Percentiles rank a stretch among this genome's conserved stretches.
These are phyloP conservation scores for Spathaspora sp. DNA, from an alignment of 805 yeast genomes.

Conservation along the genomic window DNA sequence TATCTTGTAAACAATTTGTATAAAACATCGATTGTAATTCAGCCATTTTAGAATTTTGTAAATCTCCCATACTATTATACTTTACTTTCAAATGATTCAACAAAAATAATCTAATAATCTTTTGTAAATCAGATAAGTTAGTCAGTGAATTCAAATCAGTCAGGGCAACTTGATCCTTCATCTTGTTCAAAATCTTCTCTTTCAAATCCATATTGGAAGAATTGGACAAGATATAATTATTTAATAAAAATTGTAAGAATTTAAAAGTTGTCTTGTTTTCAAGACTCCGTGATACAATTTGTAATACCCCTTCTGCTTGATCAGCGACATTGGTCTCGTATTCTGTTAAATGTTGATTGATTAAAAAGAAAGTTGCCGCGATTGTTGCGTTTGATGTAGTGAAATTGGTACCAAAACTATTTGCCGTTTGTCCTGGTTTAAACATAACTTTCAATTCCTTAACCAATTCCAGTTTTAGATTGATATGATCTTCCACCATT, in stretches of 20 bases:
- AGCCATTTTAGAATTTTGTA: slow-evolving; percentile 17
- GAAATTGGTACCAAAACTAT: slow-evolving; percentile 16
- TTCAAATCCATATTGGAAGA: background rate
- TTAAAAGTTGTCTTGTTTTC: background rate
- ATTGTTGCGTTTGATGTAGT: slow-evolving; percentile 11
- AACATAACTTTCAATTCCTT: slow-evolving; percentile 14
- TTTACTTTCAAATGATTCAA: slow-evolving; percentile 12
- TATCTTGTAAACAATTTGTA: slow-evolving; percentile 5
- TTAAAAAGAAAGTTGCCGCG: slow-evolving; percentile 11
- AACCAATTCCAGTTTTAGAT: slow-evolving; percentile 11
- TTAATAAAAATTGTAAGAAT: slow-evolving; percentile 1
- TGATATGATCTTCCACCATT: slow-evolving; percentile 6
- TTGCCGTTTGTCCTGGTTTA: slow-evolving; percentile 10
- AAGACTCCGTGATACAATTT: background rate
- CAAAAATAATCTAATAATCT: slow-evolving; percentile 16
- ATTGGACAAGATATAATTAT: background rate
- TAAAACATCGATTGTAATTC: slow-evolving; percentile 15
- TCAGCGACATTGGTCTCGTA: background rate
- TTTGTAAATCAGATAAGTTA: slow-evolving; percentile 14
- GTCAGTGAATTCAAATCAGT: slow-evolving; percentile 1
- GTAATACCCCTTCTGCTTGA: background rate
- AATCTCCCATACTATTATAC: slow-evolving; percentile 14
- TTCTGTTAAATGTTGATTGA: background rate
- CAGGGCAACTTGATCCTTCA: background rate
- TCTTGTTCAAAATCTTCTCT: background rate